These are phyloP conservation scores for Bryoerythrophyllum caledonicum DNA, from an alignment of 225 moss, liverwort and hornwort genomes.

Conservation along the genomic window DNA sequence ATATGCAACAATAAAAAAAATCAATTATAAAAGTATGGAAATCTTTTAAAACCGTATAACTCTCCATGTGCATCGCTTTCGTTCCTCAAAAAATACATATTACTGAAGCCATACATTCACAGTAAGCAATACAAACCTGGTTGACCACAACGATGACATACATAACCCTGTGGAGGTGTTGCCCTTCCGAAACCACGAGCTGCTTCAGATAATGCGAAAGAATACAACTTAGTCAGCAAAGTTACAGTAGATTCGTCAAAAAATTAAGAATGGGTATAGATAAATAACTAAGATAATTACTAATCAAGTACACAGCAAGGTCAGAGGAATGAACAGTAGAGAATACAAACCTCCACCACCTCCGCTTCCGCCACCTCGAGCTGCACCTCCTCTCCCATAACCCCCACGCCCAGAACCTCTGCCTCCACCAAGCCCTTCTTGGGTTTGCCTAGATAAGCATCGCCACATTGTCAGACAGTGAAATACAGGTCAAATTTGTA, in stretches of 20 bases:
- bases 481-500: background rate
- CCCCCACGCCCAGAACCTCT: constrained; percentile 88
- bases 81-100: background rate
- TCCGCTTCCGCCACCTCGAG: constrained; percentile 61
- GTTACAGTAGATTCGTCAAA: constrained; percentile 1
- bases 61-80: background rate
- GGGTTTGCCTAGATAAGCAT: constrained; percentile 76
- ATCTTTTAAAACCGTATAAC: background rate
- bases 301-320: constrained; percentile 7
- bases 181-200: constrained; percentile 93
- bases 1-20: constrained; percentile 7
- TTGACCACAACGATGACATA: constrained; percentile 98
- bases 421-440: constrained; percentile 79
- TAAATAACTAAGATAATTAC: background rate
- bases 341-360: constrained; percentile 39
- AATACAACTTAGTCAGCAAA: background rate
- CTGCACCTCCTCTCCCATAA: constrained; percentile 79
- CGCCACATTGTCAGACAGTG: constrained; percentile 6
- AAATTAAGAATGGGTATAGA: background rate
- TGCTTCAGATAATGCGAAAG: constrained; percentile 26
- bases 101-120: constrained; percentile 1
- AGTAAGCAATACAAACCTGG: constrained; percentile 59
- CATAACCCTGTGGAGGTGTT: constrained; percentile 94
- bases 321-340: constrained; percentile 1
- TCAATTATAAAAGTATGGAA: background rate